Percentiles rank a stretch among this genome's conserved stretches.
phyloP scores from a whole-genome alignment of 1,284 basidiomycete species.

The Tilletia indica region DNA sequence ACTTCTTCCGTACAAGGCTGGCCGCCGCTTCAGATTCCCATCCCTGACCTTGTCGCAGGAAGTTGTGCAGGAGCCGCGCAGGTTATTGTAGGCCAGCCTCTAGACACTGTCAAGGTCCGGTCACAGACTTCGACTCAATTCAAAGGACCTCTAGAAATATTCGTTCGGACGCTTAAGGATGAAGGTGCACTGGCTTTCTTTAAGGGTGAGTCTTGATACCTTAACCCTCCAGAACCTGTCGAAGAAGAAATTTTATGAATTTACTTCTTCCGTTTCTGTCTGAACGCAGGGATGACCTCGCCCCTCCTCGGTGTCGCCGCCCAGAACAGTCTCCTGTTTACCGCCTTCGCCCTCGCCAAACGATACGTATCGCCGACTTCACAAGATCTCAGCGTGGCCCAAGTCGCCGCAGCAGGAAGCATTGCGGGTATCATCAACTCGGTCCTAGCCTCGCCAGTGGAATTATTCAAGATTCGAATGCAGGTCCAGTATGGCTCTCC shows the following conservation, averaged over 20 bases:
- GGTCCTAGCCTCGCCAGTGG: constrained; percentile 67
- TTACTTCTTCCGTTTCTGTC: not conserved
- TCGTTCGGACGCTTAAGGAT: constrained; percentile 25
- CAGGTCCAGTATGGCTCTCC: constrained; percentile 75
- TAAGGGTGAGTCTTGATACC: constrained; percentile 26
- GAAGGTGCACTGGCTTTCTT: constrained; percentile 41
- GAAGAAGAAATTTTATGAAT: too few species aligned
- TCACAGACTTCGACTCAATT: constrained; percentile 38
- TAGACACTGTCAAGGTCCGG: constrained; percentile 42
- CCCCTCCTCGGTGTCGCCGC: constrained; percentile 91
- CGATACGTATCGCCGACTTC: constrained; percentile 78
- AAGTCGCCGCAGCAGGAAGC: constrained; percentile 79
- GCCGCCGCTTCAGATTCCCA: constrained; percentile 39
- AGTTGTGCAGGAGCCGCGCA: constrained; percentile 39
- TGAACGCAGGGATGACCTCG: constrained; percentile 74
- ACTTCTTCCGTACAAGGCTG: constrained; percentile 20
- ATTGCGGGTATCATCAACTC: constrained; percentile 89
- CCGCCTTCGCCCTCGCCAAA: constrained; percentile 77
- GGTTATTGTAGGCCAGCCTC: constrained; percentile 43
- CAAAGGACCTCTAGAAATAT: constrained; percentile 37
- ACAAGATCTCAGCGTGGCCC: constrained; percentile 72
- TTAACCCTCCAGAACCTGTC: too few species aligned
- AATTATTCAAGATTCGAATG: constrained; percentile 83
- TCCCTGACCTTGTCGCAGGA: constrained; percentile 37
- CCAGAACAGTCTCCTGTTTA: constrained; percentile 92